Conservation (phyloP, 164 flowering plant genomes). For the Liquidambar formosana region DNA sequence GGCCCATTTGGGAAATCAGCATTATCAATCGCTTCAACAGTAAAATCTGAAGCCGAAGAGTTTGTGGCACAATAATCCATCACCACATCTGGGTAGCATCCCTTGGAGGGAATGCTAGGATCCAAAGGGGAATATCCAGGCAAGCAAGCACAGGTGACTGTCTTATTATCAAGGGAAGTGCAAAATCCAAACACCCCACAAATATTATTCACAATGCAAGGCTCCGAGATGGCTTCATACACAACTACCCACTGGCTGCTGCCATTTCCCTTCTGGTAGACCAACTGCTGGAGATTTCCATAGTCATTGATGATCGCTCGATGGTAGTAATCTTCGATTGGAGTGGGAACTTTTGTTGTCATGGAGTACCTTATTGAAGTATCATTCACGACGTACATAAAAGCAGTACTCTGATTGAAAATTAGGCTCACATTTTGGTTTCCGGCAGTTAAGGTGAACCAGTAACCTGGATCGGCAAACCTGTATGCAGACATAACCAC, state of each 20-base stretch:
- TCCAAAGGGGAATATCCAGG: constrained; percentile 19
- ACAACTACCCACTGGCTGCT: constrained; percentile 15
- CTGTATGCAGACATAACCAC: constrained; percentile 18
- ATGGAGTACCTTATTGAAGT: neutral
- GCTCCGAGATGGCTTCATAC: constrained; percentile 15
- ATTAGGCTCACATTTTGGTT: constrained; percentile 11
- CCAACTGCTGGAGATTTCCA: constrained; percentile 24
- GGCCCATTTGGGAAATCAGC: constrained; percentile 14
- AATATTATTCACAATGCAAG: constrained; percentile 13
- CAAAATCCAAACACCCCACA: constrained; percentile 30
- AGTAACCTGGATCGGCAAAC: constrained; percentile 20
- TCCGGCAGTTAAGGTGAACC: constrained; percentile 5
- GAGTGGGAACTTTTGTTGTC: constrained; percentile 4
- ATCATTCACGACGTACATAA: neutral
- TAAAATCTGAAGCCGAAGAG: constrained; percentile 8
- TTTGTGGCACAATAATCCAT: constrained; percentile 13
- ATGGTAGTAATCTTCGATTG: constrained; percentile 22
- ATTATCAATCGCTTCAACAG: neutral
- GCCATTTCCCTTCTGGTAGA: constrained; percentile 9
- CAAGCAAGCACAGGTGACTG: constrained; percentile 11
- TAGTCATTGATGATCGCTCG: constrained; percentile 12
- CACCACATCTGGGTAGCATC: constrained; percentile 17
- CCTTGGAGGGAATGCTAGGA: constrained; percentile 19
- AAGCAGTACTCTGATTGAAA: constrained; percentile 15
- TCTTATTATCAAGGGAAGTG: constrained; percentile 17